Evolutionary conservation across 177 flowering plant genomes (phyloP).

Genomic region (Tripterygium wilfordii): DNA sequence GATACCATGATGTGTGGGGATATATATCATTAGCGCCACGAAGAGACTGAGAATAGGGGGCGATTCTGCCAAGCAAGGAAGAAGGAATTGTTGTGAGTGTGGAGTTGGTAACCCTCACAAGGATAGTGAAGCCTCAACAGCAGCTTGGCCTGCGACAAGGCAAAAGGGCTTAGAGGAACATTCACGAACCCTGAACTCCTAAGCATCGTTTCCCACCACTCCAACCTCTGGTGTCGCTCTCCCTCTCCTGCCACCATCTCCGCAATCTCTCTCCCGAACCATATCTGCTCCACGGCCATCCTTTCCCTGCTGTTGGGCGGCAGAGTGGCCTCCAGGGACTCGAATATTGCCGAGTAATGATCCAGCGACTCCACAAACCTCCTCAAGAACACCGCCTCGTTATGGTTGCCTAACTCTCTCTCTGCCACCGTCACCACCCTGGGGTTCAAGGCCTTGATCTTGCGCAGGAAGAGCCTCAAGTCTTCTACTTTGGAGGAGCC

Average conservation of each 20-base stretch:
- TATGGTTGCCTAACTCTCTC: slow-evolving; percentile 70
- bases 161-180: slow-evolving; percentile 64
- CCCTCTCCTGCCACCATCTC: slow-evolving; percentile 60
- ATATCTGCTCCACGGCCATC: slow-evolving; percentile 60
- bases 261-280: slow-evolving; percentile 77
- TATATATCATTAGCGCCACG: slow-evolving; percentile 51
- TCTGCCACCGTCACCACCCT: slow-evolving; percentile 72
- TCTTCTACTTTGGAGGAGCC: slow-evolving; percentile 1
- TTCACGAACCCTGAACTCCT: slow-evolving; percentile 53
- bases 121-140: slow-evolving; percentile 87
- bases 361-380: slow-evolving; percentile 72
- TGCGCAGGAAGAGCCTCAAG: slow-evolving; percentile 37
- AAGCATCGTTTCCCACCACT: slow-evolving; percentile 68
- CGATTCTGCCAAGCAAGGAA: slow-evolving; percentile 87
- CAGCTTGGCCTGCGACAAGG: slow-evolving; percentile 83
- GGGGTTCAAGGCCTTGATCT: slow-evolving; percentile 65
- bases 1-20: background rate
- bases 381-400: slow-evolving; percentile 47
- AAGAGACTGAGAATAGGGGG: slow-evolving; percentile 85
- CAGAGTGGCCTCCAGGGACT: slow-evolving; percentile 81
- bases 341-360: slow-evolving; percentile 70
- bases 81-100: slow-evolving; percentile 38
- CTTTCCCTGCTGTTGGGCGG: slow-evolving; percentile 80
- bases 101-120: slow-evolving; percentile 84
- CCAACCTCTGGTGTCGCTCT: slow-evolving; percentile 54